A percentile compares a stretch with the other conserved stretches of the same genome.
Evolutionary conservation across 2,329 filamentous ascomycete genomes (phyloP).

Genomic region (Pseudogymnoascus pannorum): DNA sequence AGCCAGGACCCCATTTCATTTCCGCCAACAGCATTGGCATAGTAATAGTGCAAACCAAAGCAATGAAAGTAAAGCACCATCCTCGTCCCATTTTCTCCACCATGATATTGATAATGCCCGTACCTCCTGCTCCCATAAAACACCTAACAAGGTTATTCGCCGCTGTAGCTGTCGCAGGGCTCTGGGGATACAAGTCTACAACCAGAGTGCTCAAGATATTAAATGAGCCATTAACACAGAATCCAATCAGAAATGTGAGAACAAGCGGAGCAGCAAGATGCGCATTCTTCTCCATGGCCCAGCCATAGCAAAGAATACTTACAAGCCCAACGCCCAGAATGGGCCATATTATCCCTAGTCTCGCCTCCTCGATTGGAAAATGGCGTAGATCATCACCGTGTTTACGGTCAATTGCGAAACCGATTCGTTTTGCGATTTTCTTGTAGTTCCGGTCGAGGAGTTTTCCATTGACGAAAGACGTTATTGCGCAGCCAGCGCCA

Average conservation of each 20-base stretch:
- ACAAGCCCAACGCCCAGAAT: conserved; percentile 47
- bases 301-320: conserved; percentile 49
- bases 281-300: conserved; percentile 45
- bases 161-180: conserved; percentile 10
- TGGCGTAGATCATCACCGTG: conserved; percentile 40
- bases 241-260: conserved; percentile 49
- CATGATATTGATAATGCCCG: conserved; percentile 11
- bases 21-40: conserved; percentile 44
- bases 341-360: conserved; percentile 47
- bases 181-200: conserved; percentile 11
- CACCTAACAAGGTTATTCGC: conserved; percentile 11
- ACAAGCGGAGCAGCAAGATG: conserved; percentile 49
- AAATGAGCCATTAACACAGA: conserved; percentile 54
- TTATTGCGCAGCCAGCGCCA: conserved; percentile 10
- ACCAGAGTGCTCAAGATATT: conserved; percentile 34
- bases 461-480: conserved; percentile 46
- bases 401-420: conserved; percentile 42
- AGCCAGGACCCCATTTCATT: conserved; percentile 40
- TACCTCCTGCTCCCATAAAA: conserved; percentile 6
- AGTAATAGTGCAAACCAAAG: conserved; percentile 40
- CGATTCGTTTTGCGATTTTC: conserved; percentile 53
- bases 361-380: conserved; percentile 32
- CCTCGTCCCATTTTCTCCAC: conserved; percentile 13
- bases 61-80: conserved; percentile 36
- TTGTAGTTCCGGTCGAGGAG: conserved; percentile 62